Evolutionary conservation across 495 filamentous ascomycete species (phyloP), one percentile per base, ranked within the genome.

Genomic region (Sphaerosporella brunnea): DNA sequence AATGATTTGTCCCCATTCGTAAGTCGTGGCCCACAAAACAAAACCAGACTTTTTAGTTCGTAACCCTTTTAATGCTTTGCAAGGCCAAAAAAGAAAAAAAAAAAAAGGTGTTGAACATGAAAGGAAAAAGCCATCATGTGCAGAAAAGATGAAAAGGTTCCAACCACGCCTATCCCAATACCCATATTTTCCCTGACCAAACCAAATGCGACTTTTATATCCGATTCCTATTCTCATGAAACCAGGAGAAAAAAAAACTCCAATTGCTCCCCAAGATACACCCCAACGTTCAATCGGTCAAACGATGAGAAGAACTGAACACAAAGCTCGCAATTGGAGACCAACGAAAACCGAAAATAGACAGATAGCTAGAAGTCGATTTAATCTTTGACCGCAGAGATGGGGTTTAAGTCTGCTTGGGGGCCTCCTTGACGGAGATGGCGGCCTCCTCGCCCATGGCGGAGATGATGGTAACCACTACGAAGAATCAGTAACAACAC

Each of bases 391-490:
- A 43, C 19, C 18, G 3, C 20, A 16, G 13, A 3, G 3, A 4
- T 13, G 35, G 26, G 4, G n/a, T 2, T 47, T 32, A 48, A 39
- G 8, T 10, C 53, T n/a, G n/a, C n/a, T 60, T 60, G 25, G 79
- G 70, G 62, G 81, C 80, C 68, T 96, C 88, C 76, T 97, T 94
- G 68, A 78, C 80, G 64, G 94, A 86, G 62, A 94, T 82, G 55
- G 78, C 82, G 53, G 74, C 72, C 74, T 95, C 84, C 67, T 96
- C 87, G 58, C 81, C 80, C 90, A 99, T 99, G 63, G 90, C 78
- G 51, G 82, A 80, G 63, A 88, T 80, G 66, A 99, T 73, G 56
- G 84, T 82, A 61, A 96, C 74, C 63, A 84, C 87, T 94, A 54
- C 5, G 36, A 16, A 2, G 25, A 32, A n/a, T 55, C 23, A 47